These are phyloP conservation scores for Pyrenopolyporus hunteri DNA, from an alignment of 495 filamentous ascomycete species.

Conservation along the genomic window DNA sequence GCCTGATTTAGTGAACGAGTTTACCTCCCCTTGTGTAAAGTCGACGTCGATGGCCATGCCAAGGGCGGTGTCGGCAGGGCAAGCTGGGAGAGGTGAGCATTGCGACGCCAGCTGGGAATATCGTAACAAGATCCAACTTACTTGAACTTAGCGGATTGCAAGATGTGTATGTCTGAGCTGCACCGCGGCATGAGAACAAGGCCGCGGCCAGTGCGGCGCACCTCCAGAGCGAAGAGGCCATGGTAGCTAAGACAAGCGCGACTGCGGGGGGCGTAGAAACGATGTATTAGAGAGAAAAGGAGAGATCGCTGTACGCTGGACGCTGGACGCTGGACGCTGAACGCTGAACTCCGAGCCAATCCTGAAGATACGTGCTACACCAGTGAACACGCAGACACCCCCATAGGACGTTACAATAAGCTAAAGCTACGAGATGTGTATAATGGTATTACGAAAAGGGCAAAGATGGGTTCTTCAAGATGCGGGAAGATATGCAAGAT, in stretches of 20 bases:
- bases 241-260: constrained; percentile 22
- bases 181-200: constrained; percentile 39
- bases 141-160: constrained; percentile 73
- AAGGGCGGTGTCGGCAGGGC: constrained; percentile 80
- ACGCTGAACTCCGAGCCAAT: constrained; percentile 6
- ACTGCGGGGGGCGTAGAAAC: constrained; percentile 14
- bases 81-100: constrained; percentile 48
- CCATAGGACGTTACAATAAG: too few species aligned
- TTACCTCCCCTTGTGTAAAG: constrained; percentile 74
- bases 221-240: constrained; percentile 31
- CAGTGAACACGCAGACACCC: too few species aligned
- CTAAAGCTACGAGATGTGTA: too few species aligned
- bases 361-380: constrained; percentile 12
- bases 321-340: constrained; percentile 1
- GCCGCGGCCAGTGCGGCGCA: constrained; percentile 36
- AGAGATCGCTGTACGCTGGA: neutral
- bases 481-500: constrained; percentile 32
- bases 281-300: neutral
- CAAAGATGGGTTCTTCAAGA: constrained; percentile 12
- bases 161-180: constrained; percentile 72
- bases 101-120: neutral
- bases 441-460: constrained; percentile 29
- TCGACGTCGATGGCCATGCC: constrained; percentile 79
- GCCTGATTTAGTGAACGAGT: constrained; percentile 72
- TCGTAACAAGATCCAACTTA: constrained; percentile 47